These are phyloP conservation scores for Malassezia furfur DNA, from an alignment of 1,284 basidiomycete species.

Conservation along the genomic window DNA sequence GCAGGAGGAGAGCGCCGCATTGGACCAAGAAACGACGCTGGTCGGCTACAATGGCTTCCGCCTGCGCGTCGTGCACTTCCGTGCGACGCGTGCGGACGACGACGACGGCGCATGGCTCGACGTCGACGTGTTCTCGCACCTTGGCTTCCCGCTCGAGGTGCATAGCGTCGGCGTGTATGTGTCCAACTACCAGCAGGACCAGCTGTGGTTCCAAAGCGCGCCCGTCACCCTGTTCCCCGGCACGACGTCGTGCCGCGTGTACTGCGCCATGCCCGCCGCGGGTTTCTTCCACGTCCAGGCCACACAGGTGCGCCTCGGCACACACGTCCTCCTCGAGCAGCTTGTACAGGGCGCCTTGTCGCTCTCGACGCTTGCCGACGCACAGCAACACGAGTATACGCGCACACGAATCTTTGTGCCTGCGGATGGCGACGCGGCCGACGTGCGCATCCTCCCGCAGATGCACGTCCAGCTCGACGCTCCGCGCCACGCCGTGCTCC, in stretches of 20 bases:
- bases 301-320: constrained; percentile 32
- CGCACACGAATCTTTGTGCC: constrained; percentile 26
- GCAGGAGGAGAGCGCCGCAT: background rate
- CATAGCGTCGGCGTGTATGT: constrained; percentile 38
- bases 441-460: constrained; percentile 19
- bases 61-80: background rate
- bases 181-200: constrained; percentile 18
- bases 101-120: constrained; percentile 31
- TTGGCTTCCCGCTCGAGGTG: constrained; percentile 22
- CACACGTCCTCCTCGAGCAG: constrained; percentile 34
- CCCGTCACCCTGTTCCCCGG: constrained; percentile 23
- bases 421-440: constrained; percentile 29
- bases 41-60: constrained; percentile 13
- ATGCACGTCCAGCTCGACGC: constrained; percentile 28
- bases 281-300: constrained; percentile 38
- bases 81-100: constrained; percentile 12
- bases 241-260: constrained; percentile 20
- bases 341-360: constrained; percentile 3
- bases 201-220: constrained; percentile 34
- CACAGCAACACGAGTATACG: constrained; percentile 11
- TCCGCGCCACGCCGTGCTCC: constrained; percentile 22
- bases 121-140: constrained; percentile 21
- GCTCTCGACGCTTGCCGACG: constrained; percentile 5
- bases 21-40: constrained; percentile 2
- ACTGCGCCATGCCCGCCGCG: constrained; percentile 23